Evolutionary conservation across 2,329 filamentous ascomycete species (phyloP), one percentile per base, ranked within the genome.

Genomic region (Colletotrichum horii): DNA sequence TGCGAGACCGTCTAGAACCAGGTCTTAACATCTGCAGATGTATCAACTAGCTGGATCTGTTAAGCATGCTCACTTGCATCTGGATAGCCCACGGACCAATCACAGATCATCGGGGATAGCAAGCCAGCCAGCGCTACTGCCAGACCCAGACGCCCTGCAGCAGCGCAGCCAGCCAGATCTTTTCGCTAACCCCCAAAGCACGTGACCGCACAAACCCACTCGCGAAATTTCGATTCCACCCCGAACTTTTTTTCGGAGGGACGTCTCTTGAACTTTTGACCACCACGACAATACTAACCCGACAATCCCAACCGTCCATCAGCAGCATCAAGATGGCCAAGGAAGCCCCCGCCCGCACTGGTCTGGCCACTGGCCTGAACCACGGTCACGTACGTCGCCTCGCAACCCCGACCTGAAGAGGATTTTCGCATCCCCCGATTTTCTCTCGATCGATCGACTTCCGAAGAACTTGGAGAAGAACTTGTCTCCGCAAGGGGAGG

Each of bases 351-450:
- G 87, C 88, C 83, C 89, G 88, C 82, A 87, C 86, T 86, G 91
- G 91, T 86, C 86, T 93, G 81, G 86, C 88, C 87, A 87, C 90
- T 83, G 91, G 91, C 85, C 84, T 89, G 83, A 93, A 93, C 90
- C 90, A 89, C 81, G 90, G 91, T 85, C 88, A 92, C 88, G 91
- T 93, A 93, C 87, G 89, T 87, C 81, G 83, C 84, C 84, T 83
- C 84, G 55, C 24, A 64, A 74, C 58, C 70, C 64, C 70, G 55
- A 74, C 43, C 64, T 74, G 74, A 76, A 68, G 43, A 32, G 28
- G 52, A 28, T 61, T 11, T 55, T 34, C n/a, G 19, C 24, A 19
- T 71, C 36, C 48, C 22, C 67, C 32, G 56, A 60, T 32, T 30
- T 60, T 32, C 58, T 62, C 30, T 34, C 28, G 32, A 34, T 64